Conservation (phyloP, 768 basidiomycete genomes). For the Mycena amicta region DNA sequence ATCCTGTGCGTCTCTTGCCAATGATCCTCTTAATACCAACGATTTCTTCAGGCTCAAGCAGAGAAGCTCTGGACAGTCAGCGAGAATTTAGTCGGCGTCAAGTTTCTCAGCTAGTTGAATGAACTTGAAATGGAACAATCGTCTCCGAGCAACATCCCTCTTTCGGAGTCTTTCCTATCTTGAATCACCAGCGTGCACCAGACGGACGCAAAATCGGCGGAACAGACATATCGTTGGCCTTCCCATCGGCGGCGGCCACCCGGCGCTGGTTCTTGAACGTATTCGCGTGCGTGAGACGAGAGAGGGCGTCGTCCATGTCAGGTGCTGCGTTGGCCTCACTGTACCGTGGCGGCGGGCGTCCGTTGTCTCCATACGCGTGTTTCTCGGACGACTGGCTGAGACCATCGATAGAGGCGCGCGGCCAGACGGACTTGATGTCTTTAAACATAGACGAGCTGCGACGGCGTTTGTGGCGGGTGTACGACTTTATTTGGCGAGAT, state of each 20-base stretch:
- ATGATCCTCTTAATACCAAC: not conserved
- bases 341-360: not conserved
- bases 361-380: not conserved
- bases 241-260: not conserved
- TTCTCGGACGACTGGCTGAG: not conserved
- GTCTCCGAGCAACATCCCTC: no score
- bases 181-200: no score
- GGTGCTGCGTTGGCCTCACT: not conserved
- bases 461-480: not conserved
- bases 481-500: not conserved
- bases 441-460: not conserved
- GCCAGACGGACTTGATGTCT: not conserved
- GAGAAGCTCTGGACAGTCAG: conserved; percentile 17
- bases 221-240: no score
- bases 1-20: conserved; percentile 2
- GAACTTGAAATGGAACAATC: no score
- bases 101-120: conserved; percentile 9
- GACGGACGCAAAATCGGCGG: no score
- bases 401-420: not conserved
- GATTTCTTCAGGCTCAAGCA: conserved; percentile 3
- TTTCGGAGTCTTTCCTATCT: no score
- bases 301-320: not conserved
- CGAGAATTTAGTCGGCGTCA: conserved; percentile 12
- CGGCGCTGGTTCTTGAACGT: conserved; percentile 3
- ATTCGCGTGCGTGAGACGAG: not conserved